Evolutionary conservation across 768 basidiomycete species (phyloP).

Genomic region (Phlebiopsis flavidoalba): DNA sequence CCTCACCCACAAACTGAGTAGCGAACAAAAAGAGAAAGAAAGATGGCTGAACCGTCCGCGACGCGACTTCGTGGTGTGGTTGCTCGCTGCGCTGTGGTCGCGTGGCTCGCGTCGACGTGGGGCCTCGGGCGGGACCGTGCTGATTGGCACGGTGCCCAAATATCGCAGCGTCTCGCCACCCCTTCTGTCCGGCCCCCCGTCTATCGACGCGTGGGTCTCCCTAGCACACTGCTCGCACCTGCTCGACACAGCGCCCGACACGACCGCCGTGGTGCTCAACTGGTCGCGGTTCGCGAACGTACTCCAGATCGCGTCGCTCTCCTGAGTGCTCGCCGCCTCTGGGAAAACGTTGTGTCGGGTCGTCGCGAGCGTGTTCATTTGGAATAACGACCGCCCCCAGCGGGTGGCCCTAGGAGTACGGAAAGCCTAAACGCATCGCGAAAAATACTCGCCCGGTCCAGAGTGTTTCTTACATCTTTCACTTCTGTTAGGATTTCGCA

Average conservation of each 20-base stretch:
- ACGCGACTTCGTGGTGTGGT: neutral
- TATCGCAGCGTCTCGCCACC: neutral
- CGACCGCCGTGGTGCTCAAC: conserved; percentile 57
- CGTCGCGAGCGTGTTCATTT: conserved; percentile 46
- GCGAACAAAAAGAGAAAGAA: too few relatives aligned
- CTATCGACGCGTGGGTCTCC: conserved; percentile 5
- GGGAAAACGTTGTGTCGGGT: too few relatives aligned
- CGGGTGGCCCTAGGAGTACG: conserved; percentile 39
- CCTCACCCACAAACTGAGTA: neutral
- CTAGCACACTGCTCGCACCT: neutral
- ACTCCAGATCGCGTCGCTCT: conserved; percentile 43
- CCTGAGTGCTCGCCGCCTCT: conserved; percentile 45
- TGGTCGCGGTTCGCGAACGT: conserved; percentile 67
- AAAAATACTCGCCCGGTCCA: neutral
- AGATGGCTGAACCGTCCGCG: neutral
- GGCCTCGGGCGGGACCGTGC: neutral
- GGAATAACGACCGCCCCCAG: conserved; percentile 62
- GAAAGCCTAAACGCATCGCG: neutral
- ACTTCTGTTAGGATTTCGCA: conserved; percentile 32
- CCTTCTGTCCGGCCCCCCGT: neutral
- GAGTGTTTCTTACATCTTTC: too few relatives aligned
- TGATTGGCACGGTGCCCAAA: neutral
- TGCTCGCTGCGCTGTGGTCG: neutral
- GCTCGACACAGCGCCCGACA: conserved; percentile 30
- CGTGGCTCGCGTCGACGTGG: neutral